phyloP scores from a whole-genome alignment of 306 rosid genomes.

The Trifolium pratense region DNA sequence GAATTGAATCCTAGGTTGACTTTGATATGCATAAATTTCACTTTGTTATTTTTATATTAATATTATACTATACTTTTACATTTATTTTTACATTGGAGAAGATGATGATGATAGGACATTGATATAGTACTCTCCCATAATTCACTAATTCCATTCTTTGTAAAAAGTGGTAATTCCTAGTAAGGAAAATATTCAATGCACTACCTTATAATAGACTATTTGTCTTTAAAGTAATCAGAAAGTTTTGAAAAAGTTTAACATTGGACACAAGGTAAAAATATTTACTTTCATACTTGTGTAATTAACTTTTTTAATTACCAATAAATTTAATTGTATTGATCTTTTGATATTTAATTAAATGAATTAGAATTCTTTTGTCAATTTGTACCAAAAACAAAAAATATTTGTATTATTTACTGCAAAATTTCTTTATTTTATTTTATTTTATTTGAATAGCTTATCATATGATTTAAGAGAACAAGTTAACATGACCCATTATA shows the following conservation, averaged over 20 bases:
- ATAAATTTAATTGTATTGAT: too few species aligned
- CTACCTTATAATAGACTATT: conserved; percentile 29
- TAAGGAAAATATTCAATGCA: conserved; percentile 34
- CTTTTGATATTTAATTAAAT: too few species aligned
- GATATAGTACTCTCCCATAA: conserved; percentile 30
- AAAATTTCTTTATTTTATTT: too few species aligned
- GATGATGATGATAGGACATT: not conserved
- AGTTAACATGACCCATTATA: too few species aligned
- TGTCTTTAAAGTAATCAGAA: conserved; percentile 21
- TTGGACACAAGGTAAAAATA: too few species aligned
- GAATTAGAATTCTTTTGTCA: too few species aligned
- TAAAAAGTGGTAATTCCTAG: conserved; percentile 37
- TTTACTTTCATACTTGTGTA: too few species aligned
- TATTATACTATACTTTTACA: not conserved
- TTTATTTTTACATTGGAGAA: conserved; percentile 20
- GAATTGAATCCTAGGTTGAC: conserved; percentile 50
- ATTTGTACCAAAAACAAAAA: too few species aligned
- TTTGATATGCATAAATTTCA: conserved; percentile 31
- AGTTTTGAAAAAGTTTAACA: conserved; percentile 1
- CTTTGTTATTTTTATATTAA: not conserved
- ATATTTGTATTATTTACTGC: too few species aligned
- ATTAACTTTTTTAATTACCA: too few species aligned
- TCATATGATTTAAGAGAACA: too few species aligned
- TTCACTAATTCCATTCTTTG: conserved; percentile 23
- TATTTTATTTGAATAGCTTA: too few species aligned